These are phyloP conservation scores for Fusarium mundagurra DNA, from an alignment of 2,329 filamentous ascomycete genomes.

Conservation along the genomic window DNA sequence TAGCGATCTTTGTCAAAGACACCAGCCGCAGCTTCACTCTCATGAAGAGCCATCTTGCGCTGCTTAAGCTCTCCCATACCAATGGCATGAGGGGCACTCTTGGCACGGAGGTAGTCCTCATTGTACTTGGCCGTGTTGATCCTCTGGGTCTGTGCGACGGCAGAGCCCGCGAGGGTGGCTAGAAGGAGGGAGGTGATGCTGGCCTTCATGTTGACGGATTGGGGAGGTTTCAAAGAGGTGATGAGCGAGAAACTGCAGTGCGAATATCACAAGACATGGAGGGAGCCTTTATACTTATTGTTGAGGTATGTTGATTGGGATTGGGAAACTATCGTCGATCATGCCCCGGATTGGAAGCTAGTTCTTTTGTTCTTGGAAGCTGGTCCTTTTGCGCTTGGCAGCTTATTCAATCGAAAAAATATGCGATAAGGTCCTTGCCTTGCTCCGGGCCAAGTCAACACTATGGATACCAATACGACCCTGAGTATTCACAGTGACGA, in stretches of 20 bases:
- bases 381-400: constrained; percentile 12
- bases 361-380: constrained; percentile 7
- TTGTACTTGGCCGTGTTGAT: constrained; percentile 13
- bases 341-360: constrained; percentile 1
- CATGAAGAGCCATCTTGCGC: not conserved
- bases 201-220: constrained; percentile 3
- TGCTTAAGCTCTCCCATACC: constrained; percentile 9
- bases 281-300: not conserved
- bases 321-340: not conserved
- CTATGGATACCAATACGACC: not conserved
- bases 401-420: not conserved
- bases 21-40: not conserved
- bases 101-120: constrained; percentile 7
- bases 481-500: not conserved
- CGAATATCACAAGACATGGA: accelerated
- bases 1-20: constrained; percentile 19
- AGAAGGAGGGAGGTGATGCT: constrained; percentile 2
- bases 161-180: constrained; percentile 4
- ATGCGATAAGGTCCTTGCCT: not conserved
- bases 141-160: not conserved
- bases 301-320: not conserved
- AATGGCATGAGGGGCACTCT: constrained; percentile 1
- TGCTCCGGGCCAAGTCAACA: not conserved
- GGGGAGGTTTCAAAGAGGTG: not conserved
- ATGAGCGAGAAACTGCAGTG: not conserved